Conservation (phyloP, 495 filamentous ascomycete species). For the Darksidea phi region DNA sequence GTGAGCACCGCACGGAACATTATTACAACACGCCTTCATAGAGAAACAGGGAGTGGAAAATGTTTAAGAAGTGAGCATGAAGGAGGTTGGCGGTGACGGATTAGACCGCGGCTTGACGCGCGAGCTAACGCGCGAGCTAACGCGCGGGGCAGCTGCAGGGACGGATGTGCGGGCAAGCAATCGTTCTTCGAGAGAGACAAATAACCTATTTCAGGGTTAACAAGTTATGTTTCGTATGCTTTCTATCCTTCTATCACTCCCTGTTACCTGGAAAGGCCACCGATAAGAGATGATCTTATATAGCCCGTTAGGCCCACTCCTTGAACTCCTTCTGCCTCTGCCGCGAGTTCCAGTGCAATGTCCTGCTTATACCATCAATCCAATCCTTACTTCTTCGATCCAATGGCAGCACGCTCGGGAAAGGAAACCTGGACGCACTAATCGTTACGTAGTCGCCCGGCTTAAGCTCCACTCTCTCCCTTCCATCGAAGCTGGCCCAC, state of each 20-base stretch:
- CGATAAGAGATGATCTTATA: too few species aligned
- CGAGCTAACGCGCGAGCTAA: too few species aligned
- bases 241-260: too few species aligned
- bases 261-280: too few species aligned
- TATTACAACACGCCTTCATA: slow-evolving; percentile 1
- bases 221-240: too few species aligned
- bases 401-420: slow-evolving; percentile 79
- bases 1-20: slow-evolving; percentile 28
- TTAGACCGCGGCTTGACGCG: neutral
- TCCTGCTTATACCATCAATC: slow-evolving; percentile 87
- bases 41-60: neutral
- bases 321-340: slow-evolving; percentile 65
- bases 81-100: neutral
- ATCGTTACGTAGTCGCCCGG: slow-evolving; percentile 97
- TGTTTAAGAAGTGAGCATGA: neutral
- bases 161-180: too few species aligned
- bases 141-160: too few species aligned
- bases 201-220: too few species aligned
- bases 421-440: slow-evolving; percentile 86
- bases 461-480: slow-evolving; percentile 78
- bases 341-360: slow-evolving; percentile 89
- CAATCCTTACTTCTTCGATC: slow-evolving; percentile 80
- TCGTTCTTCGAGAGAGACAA: too few species aligned
- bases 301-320: slow-evolving; percentile 22
- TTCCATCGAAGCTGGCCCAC: slow-evolving; percentile 97